phyloP scores from a whole-genome alignment of 1,284 basidiomycete species.

The Rhodotorula sp. region DNA sequence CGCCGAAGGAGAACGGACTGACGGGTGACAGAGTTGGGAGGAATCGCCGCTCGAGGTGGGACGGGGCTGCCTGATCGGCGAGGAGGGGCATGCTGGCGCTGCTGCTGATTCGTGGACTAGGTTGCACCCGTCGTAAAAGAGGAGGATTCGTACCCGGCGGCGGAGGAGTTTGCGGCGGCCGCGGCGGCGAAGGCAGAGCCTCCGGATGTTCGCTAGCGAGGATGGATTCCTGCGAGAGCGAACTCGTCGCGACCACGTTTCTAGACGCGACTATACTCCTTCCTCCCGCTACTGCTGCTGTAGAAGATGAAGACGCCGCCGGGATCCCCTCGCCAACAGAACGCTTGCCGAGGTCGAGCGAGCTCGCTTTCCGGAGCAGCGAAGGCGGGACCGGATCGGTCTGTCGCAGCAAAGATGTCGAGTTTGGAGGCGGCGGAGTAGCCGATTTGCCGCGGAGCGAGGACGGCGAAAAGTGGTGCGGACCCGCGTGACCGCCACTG shows the following conservation, averaged over 20 bases:
- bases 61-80: not conserved
- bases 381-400: conserved; percentile 1
- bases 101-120: not conserved
- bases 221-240: not conserved
- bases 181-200: not conserved
- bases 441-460: conserved; percentile 14
- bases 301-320: no score
- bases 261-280: no score
- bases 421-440: conserved; percentile 22
- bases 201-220: not conserved
- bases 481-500: not conserved
- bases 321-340: no score
- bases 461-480: conserved; percentile 1
- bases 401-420: conserved; percentile 2
- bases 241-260: no score
- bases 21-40: conserved; percentile 9
- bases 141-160: not conserved
- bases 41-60: not conserved
- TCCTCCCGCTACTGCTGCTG: no score
- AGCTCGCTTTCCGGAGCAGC: conserved; percentile 20
- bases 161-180: conserved; percentile 6
- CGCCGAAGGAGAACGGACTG: conserved; percentile 11
- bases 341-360: conserved; percentile 28
- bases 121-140: not conserved
- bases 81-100: conserved; percentile 15